Base-by-base conservation (phyloP, 1,284 basidiomycete species). In the Golubevia pallescens region DNA sequence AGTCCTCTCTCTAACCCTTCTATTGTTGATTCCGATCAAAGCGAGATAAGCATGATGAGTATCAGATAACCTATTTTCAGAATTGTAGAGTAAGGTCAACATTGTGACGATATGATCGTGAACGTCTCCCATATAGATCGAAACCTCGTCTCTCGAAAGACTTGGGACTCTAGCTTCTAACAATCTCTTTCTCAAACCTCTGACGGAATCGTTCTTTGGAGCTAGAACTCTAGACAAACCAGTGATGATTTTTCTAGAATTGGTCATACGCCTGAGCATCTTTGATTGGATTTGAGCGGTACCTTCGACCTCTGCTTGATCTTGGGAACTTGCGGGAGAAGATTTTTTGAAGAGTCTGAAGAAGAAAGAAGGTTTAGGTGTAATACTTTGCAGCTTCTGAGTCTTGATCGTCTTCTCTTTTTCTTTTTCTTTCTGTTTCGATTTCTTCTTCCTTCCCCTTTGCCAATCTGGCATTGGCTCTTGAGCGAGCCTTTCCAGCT, bases 91-190 rank as follows among this genome's bases (percentile, higher is more conserved):
- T 1, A 93, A 90, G 74, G 93, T 91, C 76, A 95, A 92, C 71
- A 97, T 88, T 1, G 93, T 91, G 32, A 95, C 86, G 71, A 97
- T 94, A 86, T 98, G 95, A 86, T 98, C 94, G 88, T 95, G 93
- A 2, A 98, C 90, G 85, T 98, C 95, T 57, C 93, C 93, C 87
- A 97, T 90, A 84, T 97, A 95, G 16, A 95, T 93, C 3, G 73
- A 69, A 28, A 87, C 75, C 65, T 81, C 78, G 14, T 69, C 72
- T 2, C 73, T 56, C 0, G 34, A 38, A 10, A 38, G 34, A 10
- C n/a, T n/a, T n/a, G n/a, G n/a, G n/a, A n/a, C n/a, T 61, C 87
- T 58, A 74, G 62, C 60, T 87, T 67, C 89, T 69, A 67, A 87
- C 73, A 87, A 88, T 7, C 95, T 88, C 85, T 96, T 96, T 66